phyloP scores from a whole-genome alignment of 257 asterid genomes.

The Solanum gracilifrons region DNA sequence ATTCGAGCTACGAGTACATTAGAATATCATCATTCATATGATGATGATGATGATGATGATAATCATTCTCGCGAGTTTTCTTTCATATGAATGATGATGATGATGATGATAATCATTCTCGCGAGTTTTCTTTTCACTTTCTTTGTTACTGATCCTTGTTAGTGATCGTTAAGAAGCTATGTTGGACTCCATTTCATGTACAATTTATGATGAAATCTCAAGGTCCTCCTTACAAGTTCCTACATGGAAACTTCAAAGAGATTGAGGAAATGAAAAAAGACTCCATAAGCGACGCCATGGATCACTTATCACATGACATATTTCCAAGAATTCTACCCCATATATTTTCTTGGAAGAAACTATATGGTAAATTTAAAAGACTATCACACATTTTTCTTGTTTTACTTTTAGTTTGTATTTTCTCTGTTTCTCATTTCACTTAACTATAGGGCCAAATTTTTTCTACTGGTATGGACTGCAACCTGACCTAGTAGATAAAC shows the following conservation, averaged over 20 bases:
- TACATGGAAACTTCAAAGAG: slow-evolving; percentile 51
- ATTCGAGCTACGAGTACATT: too few relatives aligned
- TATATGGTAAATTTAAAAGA: slow-evolving; percentile 20
- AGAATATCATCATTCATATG: too few relatives aligned
- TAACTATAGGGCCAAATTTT: too few relatives aligned
- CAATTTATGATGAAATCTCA: slow-evolving; percentile 30
- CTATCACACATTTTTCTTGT: neutral
- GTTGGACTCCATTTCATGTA: slow-evolving; percentile 30
- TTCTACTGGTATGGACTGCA: too few relatives aligned
- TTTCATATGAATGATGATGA: neutral
- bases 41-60: neutral
- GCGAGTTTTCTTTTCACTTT: slow-evolving; percentile 8
- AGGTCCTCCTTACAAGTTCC: slow-evolving; percentile 42
- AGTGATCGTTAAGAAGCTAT: slow-evolving; percentile 21
- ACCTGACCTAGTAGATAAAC: too few relatives aligned
- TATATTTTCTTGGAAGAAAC: slow-evolving; percentile 24
- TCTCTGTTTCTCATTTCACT: too few relatives aligned
- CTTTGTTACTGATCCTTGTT: slow-evolving; percentile 15
- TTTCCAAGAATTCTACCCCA: slow-evolving; percentile 55
- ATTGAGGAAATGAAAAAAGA: slow-evolving; percentile 30
- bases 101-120: neutral
- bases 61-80: slow-evolving; percentile 1
- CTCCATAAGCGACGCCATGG: slow-evolving; percentile 27
- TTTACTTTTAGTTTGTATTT: neutral
- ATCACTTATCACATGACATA: slow-evolving; percentile 33